A percentile compares a stretch with the other conserved stretches of the same genome.
Evolutionary conservation across 306 rosid species (phyloP).

Genomic region (Prunus armeniaca): DNA sequence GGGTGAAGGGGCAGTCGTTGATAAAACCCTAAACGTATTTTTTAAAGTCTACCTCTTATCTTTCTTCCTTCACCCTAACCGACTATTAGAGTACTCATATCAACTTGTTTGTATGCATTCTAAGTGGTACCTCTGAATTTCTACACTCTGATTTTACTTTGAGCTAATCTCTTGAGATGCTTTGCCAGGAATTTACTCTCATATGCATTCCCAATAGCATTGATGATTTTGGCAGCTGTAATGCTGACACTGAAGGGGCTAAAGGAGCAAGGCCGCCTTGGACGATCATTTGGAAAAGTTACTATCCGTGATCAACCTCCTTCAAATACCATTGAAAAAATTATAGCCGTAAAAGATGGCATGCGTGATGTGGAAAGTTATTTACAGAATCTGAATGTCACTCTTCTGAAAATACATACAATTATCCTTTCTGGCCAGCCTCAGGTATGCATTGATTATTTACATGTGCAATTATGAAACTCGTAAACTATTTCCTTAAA

Average conservation of each 20-base stretch:
- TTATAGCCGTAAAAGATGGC: slow-evolving; percentile 90
- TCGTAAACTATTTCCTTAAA: background rate
- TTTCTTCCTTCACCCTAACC: background rate
- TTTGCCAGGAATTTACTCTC: slow-evolving; percentile 76
- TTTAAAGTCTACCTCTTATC: background rate
- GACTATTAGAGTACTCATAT: background rate
- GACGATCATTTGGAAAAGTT: slow-evolving; percentile 77
- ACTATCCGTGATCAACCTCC: slow-evolving; percentile 90
- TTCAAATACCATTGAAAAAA: slow-evolving; percentile 90
- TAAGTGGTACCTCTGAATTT: background rate
- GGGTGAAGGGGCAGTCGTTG: background rate
- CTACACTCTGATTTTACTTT: background rate
- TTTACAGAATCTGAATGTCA: slow-evolving; percentile 74
- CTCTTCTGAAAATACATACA: slow-evolving; percentile 74
- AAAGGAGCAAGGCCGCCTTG: slow-evolving; percentile 96
- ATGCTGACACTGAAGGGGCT: slow-evolving; percentile 84
- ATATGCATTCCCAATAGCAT: slow-evolving; percentile 59
- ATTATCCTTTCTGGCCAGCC: slow-evolving; percentile 87
- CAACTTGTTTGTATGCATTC: background rate
- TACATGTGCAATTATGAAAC: slow-evolving; percentile 5
- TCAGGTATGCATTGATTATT: slow-evolving; percentile 52
- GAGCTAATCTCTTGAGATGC: slow-evolving; percentile 30
- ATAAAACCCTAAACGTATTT: background rate
- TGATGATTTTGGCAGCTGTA: slow-evolving; percentile 66
- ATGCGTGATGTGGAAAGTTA: slow-evolving; percentile 78